Conservation (phyloP, 352 stramenopile genomes). For the Pythium oligandrum region DNA sequence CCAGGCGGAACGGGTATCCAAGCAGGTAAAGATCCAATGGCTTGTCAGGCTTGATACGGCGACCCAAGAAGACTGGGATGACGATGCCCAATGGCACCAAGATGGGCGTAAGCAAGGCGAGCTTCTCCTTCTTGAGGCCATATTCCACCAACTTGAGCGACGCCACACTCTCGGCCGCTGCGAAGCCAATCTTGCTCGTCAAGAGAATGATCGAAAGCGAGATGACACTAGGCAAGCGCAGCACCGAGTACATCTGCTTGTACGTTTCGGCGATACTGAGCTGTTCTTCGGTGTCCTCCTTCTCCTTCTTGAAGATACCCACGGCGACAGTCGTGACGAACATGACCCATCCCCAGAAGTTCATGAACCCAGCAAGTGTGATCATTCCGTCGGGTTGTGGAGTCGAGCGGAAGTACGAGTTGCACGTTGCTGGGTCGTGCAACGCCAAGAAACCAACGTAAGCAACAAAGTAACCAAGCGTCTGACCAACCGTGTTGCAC, state of each 20-base stretch:
- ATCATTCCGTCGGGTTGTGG: constrained; percentile 76
- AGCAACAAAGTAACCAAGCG: constrained; percentile 96
- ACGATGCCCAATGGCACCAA: constrained; percentile 87
- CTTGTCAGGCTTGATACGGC: constrained; percentile 61
- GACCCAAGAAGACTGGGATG: constrained; percentile 77
- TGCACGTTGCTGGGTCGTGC: constrained; percentile 91
- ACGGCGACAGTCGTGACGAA: constrained; percentile 89
- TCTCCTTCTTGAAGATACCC: constrained; percentile 91
- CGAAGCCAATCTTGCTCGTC: constrained; percentile 91
- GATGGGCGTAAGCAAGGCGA: constrained; percentile 83
- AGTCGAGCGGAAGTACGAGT: constrained; percentile 77
- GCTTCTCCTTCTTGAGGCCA: constrained; percentile 90
- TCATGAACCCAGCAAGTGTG: constrained; percentile 88
- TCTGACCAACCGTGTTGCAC: constrained; percentile 96
- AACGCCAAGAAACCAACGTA: constrained; percentile 99
- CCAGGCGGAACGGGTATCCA: constrained; percentile 84
- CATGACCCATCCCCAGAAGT: constrained; percentile 93
- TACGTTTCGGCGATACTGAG: constrained; percentile 88
- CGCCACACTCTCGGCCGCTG: constrained; percentile 85
- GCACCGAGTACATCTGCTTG: constrained; percentile 82
- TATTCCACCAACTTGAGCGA: constrained; percentile 92
- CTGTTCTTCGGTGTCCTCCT: constrained; percentile 57
- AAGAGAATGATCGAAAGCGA: constrained; percentile 87
- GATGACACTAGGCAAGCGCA: constrained; percentile 83
- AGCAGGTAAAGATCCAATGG: constrained; percentile 74